A percentile compares a stretch with the other conserved stretches of the same genome.
These are phyloP conservation scores for Durotheca rogersii DNA, from an alignment of 495 filamentous ascomycete species.

Conservation along the genomic window DNA sequence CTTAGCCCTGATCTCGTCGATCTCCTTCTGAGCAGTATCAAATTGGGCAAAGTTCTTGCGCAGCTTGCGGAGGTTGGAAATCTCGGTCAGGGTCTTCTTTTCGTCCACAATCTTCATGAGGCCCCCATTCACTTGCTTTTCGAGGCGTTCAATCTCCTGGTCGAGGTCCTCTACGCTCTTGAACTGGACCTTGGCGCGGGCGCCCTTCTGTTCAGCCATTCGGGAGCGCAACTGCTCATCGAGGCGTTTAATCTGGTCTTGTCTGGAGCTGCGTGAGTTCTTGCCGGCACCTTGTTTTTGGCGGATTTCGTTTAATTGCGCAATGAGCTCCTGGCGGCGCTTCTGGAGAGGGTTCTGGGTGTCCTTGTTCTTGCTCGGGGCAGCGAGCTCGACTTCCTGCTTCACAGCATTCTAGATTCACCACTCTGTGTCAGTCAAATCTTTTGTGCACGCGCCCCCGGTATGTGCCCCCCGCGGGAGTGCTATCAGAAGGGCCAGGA, in stretches of 20 bases:
- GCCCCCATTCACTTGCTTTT: constrained; percentile 80
- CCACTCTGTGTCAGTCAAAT: constrained; percentile 16
- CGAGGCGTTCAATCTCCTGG: constrained; percentile 71
- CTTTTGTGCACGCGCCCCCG: background rate
- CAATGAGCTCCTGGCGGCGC: constrained; percentile 77
- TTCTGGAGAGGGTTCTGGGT: constrained; percentile 70
- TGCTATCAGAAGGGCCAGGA: background rate
- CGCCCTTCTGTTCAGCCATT: constrained; percentile 81
- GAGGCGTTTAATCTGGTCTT: constrained; percentile 82
- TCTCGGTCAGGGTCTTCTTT: constrained; percentile 85
- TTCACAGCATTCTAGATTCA: constrained; percentile 71
- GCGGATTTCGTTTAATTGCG: constrained; percentile 69
- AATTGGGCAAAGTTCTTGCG: constrained; percentile 86
- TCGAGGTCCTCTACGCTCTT: constrained; percentile 88
- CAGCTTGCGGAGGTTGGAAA: constrained; percentile 78
- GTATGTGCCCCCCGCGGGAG: too few relatives aligned
- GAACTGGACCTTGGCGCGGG: constrained; percentile 71
- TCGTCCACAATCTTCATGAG: constrained; percentile 94
- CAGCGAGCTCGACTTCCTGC: constrained; percentile 76
- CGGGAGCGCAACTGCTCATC: constrained; percentile 79
- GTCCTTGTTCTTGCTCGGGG: constrained; percentile 67
- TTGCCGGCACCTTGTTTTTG: constrained; percentile 84
- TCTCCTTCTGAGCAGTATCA: constrained; percentile 77
- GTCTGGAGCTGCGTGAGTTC: constrained; percentile 66
- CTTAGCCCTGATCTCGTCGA: constrained; percentile 79